Conservation (phyloP, 2,329 filamentous ascomycete genomes). For the Fusarium oxysporum region DNA sequence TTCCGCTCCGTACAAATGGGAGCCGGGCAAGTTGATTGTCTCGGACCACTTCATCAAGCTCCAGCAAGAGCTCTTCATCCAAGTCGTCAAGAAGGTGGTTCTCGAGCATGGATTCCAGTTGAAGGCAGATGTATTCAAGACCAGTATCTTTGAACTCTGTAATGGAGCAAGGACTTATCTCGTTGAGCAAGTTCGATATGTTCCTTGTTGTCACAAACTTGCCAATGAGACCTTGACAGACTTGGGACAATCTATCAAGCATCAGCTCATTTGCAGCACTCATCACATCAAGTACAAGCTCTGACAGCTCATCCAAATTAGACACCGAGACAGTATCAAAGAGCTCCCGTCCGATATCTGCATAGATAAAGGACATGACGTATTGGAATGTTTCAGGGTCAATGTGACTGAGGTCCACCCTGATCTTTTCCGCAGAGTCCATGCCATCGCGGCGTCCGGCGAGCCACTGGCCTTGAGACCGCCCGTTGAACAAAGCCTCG, state of each 20-base stretch:
- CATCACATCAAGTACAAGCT: slow-evolving; percentile 92
- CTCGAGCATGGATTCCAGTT: slow-evolving; percentile 91
- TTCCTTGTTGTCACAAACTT: slow-evolving; percentile 88
- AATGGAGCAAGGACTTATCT: slow-evolving; percentile 85
- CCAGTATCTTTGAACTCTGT: slow-evolving; percentile 88
- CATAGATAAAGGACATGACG: slow-evolving; percentile 85
- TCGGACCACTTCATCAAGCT: slow-evolving; percentile 83
- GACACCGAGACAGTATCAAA: slow-evolving; percentile 81
- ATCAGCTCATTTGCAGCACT: slow-evolving; percentile 92
- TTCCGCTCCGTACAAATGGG: slow-evolving; percentile 81
- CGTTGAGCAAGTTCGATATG: slow-evolving; percentile 85
- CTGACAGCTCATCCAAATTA: slow-evolving; percentile 85
- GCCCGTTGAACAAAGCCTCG: slow-evolving; percentile 87
- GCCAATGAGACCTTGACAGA: slow-evolving; percentile 87
- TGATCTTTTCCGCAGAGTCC: slow-evolving; percentile 59
- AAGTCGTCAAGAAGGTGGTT: slow-evolving; percentile 88
- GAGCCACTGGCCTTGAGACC: slow-evolving; percentile 87
- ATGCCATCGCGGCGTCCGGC: slow-evolving; percentile 69
- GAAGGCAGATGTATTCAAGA: slow-evolving; percentile 90
- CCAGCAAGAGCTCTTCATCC: slow-evolving; percentile 82
- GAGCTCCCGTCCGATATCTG: slow-evolving; percentile 81
- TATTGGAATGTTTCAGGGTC: slow-evolving; percentile 78
- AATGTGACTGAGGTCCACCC: slow-evolving; percentile 87
- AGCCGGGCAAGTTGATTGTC: slow-evolving; percentile 83
- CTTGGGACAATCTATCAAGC: slow-evolving; percentile 89